A percentile compares a stretch with the other conserved stretches of the same genome.
Evolutionary conservation across 805 yeast species (phyloP).

Genomic region (Kodamaea leandrae): DNA sequence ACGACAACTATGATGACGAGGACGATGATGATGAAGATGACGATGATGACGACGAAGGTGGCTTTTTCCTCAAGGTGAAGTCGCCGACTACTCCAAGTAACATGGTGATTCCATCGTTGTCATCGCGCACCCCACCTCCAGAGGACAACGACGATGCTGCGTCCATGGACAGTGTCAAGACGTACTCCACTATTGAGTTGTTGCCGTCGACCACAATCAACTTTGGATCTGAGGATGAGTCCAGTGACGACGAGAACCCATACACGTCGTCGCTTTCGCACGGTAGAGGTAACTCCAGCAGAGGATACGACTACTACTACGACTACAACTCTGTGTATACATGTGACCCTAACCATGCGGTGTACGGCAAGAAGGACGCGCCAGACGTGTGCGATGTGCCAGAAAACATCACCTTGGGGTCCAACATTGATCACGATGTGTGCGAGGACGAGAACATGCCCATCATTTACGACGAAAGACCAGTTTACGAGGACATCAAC

Average conservation of each 20-base stretch:
- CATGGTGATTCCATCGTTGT: slow-evolving; percentile 6
- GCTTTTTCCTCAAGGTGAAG: slow-evolving; percentile 59
- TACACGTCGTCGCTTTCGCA: slow-evolving; percentile 61
- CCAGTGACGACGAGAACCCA: slow-evolving; percentile 57
- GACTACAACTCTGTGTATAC: slow-evolving; percentile 78
- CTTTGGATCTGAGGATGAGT: slow-evolving; percentile 62
- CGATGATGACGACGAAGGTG: slow-evolving; percentile 63
- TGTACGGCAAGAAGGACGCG: slow-evolving; percentile 29
- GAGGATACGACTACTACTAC: slow-evolving; percentile 76
- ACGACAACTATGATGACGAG: slow-evolving; percentile 21
- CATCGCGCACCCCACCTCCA: slow-evolving; percentile 5
- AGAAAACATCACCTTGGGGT: slow-evolving; percentile 42
- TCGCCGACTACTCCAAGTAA: slow-evolving; percentile 30
- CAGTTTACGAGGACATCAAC: too few species aligned
- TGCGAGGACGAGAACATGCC: slow-evolving; percentile 29
- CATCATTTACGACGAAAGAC: slow-evolving; percentile 18
- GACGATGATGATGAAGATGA: slow-evolving; percentile 38
- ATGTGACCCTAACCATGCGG: slow-evolving; percentile 44
- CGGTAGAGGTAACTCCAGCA: slow-evolving; percentile 55
- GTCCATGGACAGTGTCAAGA: slow-evolving; percentile 26
- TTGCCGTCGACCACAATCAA: slow-evolving; percentile 87
- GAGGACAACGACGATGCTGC: slow-evolving; percentile 22
- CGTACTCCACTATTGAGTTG: slow-evolving; percentile 61
- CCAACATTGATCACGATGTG: slow-evolving; percentile 38
- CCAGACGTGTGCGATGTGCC: slow-evolving; percentile 48